Conservation (phyloP, 75 land plant species). For the Cryptomeria japonica region DNA sequence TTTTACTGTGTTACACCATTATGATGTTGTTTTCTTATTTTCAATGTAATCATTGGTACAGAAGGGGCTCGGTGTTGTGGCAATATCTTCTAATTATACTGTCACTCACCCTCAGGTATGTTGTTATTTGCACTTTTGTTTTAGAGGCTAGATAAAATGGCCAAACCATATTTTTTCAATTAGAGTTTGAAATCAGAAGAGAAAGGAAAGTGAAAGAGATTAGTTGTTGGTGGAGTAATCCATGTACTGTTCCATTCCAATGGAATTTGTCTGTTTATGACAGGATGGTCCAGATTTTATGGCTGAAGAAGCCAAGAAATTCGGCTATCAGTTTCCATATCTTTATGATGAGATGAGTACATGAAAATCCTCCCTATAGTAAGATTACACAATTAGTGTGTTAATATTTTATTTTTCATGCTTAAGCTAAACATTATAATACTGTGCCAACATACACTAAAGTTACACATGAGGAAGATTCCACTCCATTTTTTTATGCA, state of each 20-base stretch:
- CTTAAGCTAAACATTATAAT: neutral
- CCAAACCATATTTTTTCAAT: neutral
- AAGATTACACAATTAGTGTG: neutral
- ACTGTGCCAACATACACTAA: neutral
- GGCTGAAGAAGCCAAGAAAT: conserved; percentile 92
- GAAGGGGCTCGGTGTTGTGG: conserved; percentile 88
- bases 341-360: conserved; percentile 81
- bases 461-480: no score
- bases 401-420: no score
- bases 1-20: neutral
- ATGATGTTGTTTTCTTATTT: neutral
- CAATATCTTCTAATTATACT: conserved; percentile 87
- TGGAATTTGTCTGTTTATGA: conserved; percentile 2
- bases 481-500: no score
- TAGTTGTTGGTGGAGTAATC: neutral
- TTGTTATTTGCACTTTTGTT: neutral
- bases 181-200: neutral
- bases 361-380: no score
- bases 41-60: conserved; percentile 41
- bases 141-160: neutral
- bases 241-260: neutral
- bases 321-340: conserved; percentile 84
- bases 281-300: conserved; percentile 97
- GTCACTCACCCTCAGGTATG: conserved; percentile 83
- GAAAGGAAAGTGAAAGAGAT: neutral